A percentile compares a stretch with the other conserved stretches of the same genome.
These are phyloP conservation scores for Neoboletus brunneissimus DNA, from an alignment of 768 basidiomycete species.

Conservation along the genomic window DNA sequence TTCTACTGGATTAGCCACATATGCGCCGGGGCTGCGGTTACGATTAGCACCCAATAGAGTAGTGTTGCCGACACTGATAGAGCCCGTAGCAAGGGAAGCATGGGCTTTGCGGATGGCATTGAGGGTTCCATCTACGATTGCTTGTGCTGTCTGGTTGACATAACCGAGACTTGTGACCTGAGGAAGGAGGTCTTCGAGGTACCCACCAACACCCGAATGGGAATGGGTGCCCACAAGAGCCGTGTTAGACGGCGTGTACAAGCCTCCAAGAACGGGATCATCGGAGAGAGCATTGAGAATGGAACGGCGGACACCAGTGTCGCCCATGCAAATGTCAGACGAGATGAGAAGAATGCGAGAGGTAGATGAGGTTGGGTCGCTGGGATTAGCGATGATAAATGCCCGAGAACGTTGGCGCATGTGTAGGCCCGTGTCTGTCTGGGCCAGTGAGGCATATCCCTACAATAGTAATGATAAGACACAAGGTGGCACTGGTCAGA, in stretches of 20 bases:
- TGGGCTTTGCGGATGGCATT: slow-evolving; percentile 69
- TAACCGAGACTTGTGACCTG: slow-evolving; percentile 75
- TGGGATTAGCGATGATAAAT: slow-evolving; percentile 61
- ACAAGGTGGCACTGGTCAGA: neutral
- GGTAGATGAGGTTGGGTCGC: slow-evolving; percentile 34
- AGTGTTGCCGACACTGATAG: slow-evolving; percentile 63
- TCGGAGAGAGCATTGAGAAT: slow-evolving; percentile 57
- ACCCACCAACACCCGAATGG: slow-evolving; percentile 77
- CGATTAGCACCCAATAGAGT: slow-evolving; percentile 66
- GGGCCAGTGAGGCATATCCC: slow-evolving; percentile 66
- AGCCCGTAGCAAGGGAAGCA: slow-evolving; percentile 54
- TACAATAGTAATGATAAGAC: slow-evolving; percentile 20
- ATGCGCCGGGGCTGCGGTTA: slow-evolving; percentile 75
- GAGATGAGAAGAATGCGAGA: slow-evolving; percentile 75
- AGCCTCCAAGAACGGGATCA: slow-evolving; percentile 47
- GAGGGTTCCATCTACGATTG: slow-evolving; percentile 69
- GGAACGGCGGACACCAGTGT: slow-evolving; percentile 68
- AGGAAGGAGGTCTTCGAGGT: slow-evolving; percentile 74
- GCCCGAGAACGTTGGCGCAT: slow-evolving; percentile 78
- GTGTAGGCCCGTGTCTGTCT: slow-evolving; percentile 73
- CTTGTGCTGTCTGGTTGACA: slow-evolving; percentile 66
- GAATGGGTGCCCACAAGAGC: slow-evolving; percentile 74
- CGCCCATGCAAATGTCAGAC: slow-evolving; percentile 83
- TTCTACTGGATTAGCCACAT: slow-evolving; percentile 68
- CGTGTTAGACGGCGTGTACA: slow-evolving; percentile 70